Conservation (phyloP, 2,329 filamentous ascomycete species). For the Thielaviopsis populi region DNA sequence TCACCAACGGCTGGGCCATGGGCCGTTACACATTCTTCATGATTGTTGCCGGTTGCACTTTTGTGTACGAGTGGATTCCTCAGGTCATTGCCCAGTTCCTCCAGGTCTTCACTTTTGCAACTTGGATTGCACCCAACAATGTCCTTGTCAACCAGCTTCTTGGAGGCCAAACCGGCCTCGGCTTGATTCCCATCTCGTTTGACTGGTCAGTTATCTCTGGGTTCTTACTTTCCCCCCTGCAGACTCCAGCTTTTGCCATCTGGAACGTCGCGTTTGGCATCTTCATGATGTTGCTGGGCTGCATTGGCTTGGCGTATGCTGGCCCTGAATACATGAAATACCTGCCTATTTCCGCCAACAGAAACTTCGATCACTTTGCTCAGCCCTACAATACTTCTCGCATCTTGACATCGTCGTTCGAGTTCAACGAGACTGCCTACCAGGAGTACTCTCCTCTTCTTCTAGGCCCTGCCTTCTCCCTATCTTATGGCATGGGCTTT, state of each 20-base stretch:
- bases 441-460: constrained; percentile 42
- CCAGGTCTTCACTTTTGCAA: constrained; percentile 44
- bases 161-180: constrained; percentile 42
- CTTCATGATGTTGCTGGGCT: constrained; percentile 41
- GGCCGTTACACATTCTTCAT: constrained; percentile 50
- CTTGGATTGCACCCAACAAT: constrained; percentile 46
- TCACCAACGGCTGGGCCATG: constrained; percentile 45
- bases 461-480: constrained; percentile 38
- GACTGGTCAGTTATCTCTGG: constrained; percentile 36
- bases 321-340: constrained; percentile 43
- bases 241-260: constrained; percentile 41
- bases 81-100: constrained; percentile 35
- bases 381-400: constrained; percentile 41
- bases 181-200: constrained; percentile 46
- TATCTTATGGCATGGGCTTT: constrained; percentile 43
- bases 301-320: constrained; percentile 44
- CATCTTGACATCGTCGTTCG: constrained; percentile 40
- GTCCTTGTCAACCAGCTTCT: constrained; percentile 49
- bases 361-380: constrained; percentile 49
- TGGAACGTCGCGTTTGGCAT: constrained; percentile 40
- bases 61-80: constrained; percentile 40
- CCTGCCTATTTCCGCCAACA: constrained; percentile 42
- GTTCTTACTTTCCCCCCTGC: constrained; percentile 34
- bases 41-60: constrained; percentile 36
- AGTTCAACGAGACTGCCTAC: constrained; percentile 48